Percentiles rank a stretch among this genome's conserved stretches.
Conservation (phyloP, 441 rosid species). For the Pelargonium cotyledonis region DNA sequence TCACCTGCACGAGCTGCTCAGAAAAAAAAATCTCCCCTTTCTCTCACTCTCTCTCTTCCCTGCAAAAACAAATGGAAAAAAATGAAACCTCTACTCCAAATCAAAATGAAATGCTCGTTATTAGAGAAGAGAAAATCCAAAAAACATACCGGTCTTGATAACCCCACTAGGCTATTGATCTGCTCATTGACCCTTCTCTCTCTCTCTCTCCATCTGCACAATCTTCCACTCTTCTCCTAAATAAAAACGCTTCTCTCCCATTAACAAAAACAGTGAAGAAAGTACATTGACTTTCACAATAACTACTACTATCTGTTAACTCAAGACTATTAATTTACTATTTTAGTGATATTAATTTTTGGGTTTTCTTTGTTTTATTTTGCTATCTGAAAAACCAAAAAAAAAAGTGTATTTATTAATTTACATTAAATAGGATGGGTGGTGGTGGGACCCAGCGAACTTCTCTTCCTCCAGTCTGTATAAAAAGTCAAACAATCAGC, state of each 20-base stretch:
- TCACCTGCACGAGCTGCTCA: conserved; percentile 21
- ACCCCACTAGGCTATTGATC: conserved; percentile 10
- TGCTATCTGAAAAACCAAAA: no score
- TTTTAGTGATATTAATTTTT: conserved; percentile 5
- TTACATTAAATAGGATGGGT: conserved; percentile 3
- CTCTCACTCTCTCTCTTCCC: conserved; percentile 22
- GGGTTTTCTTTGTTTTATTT: background rate
- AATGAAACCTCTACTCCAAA: conserved; percentile 22
- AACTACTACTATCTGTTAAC: background rate
- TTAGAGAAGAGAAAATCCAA: conserved; percentile 27
- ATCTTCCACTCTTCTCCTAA: conserved; percentile 17
- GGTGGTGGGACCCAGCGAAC: conserved; percentile 21
- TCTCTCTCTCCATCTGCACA: conserved; percentile 26
- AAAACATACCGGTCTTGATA: conserved; percentile 22
- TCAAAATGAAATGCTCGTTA: conserved; percentile 21
- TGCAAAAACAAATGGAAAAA: conserved; percentile 15
- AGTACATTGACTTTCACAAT: conserved; percentile 66
- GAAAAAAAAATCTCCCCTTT: conserved; percentile 21
- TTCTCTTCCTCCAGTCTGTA: background rate
- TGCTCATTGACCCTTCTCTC: conserved; percentile 18
- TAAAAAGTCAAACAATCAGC: conserved; percentile 7
- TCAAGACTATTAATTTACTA: background rate
- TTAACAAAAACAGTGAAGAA: conserved; percentile 33
- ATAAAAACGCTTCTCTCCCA: background rate
- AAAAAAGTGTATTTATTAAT: background rate